These are phyloP conservation scores for Silene vulgaris DNA, from an alignment of 179 eudicot species.

Conservation along the genomic window DNA sequence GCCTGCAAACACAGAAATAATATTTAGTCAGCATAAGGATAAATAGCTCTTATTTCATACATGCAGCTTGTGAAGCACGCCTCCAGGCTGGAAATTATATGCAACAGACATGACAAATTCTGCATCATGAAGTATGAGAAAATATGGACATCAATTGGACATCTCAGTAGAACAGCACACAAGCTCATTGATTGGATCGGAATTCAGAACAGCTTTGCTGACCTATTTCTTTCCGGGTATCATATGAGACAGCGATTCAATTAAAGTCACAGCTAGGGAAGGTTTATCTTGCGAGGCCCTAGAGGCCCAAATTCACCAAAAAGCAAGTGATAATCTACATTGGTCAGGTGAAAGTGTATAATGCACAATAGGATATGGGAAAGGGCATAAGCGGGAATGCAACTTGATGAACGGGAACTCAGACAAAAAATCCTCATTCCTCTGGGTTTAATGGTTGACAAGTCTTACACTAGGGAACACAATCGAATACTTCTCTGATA, in stretches of 20 bases:
- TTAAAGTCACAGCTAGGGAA: no score
- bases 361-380: neutral
- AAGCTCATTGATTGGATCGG: neutral
- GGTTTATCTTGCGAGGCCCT: neutral
- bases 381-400: neutral
- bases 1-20: conserved; percentile 50
- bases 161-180: neutral
- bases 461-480: neutral
- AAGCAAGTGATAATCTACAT: neutral
- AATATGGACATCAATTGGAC: neutral
- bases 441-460: neutral
- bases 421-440: neutral
- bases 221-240: no score
- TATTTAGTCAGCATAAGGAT: neutral
- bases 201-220: no score
- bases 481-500: no score
- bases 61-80: neutral
- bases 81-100: neutral
- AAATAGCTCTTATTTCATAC: neutral
- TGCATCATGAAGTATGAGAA: conserved; percentile 7
- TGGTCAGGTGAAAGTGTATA: neutral
- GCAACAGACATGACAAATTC: conserved; percentile 1
- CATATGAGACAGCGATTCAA: no score
- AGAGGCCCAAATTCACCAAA: neutral
- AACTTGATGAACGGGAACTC: neutral